Conservation (phyloP, 805 yeast genomes). For the Pichia pseudocactophila region DNA sequence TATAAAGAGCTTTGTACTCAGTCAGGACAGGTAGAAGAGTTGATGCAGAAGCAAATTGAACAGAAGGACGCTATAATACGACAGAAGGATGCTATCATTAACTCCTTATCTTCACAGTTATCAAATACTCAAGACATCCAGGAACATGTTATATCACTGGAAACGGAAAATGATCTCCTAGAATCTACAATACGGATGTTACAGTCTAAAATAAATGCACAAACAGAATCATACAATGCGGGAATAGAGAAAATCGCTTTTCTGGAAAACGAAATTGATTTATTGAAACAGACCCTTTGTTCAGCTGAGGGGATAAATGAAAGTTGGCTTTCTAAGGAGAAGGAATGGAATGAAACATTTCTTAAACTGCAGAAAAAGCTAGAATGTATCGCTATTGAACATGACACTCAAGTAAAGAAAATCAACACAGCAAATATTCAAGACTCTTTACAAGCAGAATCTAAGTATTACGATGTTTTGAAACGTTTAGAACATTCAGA, state of each 20-base stretch:
- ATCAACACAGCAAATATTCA: no score
- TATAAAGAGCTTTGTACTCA: slow-evolving; percentile 3
- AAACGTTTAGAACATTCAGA: background rate
- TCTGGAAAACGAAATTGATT: slow-evolving; percentile 17
- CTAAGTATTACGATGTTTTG: background rate
- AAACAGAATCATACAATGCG: slow-evolving; percentile 14
- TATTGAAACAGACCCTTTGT: background rate
- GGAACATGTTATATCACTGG: slow-evolving; percentile 14
- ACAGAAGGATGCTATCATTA: background rate
- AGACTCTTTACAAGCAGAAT: no score
- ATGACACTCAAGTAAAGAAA: no score
- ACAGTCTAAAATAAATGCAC: slow-evolving; percentile 5
- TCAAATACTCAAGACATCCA: background rate
- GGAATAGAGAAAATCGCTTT: slow-evolving; percentile 19
- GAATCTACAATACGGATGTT: slow-evolving; percentile 17
- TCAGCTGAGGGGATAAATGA: background rate
- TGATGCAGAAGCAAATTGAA: slow-evolving; percentile 4
- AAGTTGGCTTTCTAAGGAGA: background rate
- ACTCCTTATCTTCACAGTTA: background rate
- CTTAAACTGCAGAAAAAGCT: no score
- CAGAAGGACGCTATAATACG: background rate
- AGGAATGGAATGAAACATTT: background rate
- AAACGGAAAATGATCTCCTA: slow-evolving; percentile 20
- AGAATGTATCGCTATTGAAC: no score
- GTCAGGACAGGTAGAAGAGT: slow-evolving; percentile 6